phyloP scores from a whole-genome alignment of 2,329 filamentous ascomycete genomes.

The Paecilomyces formosus region DNA sequence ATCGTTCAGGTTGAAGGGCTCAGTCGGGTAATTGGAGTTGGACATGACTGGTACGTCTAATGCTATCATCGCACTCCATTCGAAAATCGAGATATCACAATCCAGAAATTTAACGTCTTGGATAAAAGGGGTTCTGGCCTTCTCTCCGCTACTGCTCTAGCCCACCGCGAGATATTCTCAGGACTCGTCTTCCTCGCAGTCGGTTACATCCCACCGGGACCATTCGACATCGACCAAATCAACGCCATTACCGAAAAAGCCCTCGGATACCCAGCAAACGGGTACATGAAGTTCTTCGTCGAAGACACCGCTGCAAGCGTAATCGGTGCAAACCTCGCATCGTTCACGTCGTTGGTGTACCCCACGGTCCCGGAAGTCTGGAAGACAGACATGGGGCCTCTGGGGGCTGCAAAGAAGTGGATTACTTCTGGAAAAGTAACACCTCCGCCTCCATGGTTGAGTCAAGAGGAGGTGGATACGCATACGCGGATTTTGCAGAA shows the following conservation, averaged over 20 bases:
- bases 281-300: constrained; percentile 4
- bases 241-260: not conserved
- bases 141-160: constrained; percentile 1
- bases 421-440: constrained; percentile 1
- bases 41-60: constrained; percentile 12
- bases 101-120: not conserved
- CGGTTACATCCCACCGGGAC: not conserved
- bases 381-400: not conserved
- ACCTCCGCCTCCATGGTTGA: constrained; percentile 4
- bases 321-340: not conserved
- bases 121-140: not conserved
- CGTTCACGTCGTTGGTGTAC: not conserved
- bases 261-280: constrained; percentile 1
- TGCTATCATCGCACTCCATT: not conserved
- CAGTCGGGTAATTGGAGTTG: constrained; percentile 13
- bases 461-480: constrained; percentile 1
- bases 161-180: constrained; percentile 1
- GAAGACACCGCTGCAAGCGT: constrained; percentile 1
- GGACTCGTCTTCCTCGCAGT: constrained; percentile 2
- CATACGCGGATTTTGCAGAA: constrained; percentile 3
- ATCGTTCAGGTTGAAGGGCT: constrained; percentile 22
- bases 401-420: constrained; percentile 2
- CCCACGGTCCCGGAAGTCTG: not conserved
- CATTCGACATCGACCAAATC: not conserved
- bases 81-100: not conserved